Percentiles rank a stretch among this genome's conserved stretches.
phyloP scores from a whole-genome alignment of 2,329 filamentous ascomycete genomes.

The Ophiostoma ulmi region DNA sequence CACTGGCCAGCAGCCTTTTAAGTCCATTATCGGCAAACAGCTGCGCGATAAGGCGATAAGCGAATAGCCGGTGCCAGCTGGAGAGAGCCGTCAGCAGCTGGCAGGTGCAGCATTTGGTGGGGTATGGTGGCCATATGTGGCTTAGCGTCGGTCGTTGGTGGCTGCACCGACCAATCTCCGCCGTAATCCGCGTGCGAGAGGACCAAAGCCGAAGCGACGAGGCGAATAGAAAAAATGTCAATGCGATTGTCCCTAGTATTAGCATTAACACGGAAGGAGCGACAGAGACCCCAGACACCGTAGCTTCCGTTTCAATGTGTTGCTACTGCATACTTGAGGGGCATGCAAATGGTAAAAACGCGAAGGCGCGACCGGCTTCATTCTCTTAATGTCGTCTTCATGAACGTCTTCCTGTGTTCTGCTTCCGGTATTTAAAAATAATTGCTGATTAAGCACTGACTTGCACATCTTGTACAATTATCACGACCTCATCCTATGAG shows the following conservation, averaged over 20 bases:
- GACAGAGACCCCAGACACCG: conserved; percentile 13
- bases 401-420: background rate
- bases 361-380: conserved; percentile 18
- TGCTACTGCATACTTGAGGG: background rate
- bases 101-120: background rate
- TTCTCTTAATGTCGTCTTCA: background rate
- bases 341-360: conserved; percentile 13
- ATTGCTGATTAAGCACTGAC: background rate
- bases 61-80: conserved; percentile 11
- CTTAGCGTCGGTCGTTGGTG: conserved; percentile 24
- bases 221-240: conserved; percentile 4
- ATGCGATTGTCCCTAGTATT: background rate
- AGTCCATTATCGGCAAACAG: conserved; percentile 19
- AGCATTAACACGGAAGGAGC: conserved; percentile 10
- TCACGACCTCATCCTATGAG: background rate
- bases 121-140: background rate
- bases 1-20: conserved; percentile 10
- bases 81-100: background rate
- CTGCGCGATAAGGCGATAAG: conserved; percentile 20
- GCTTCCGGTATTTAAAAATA: background rate
- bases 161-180: conserved; percentile 27
- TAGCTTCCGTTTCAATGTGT: conserved; percentile 20
- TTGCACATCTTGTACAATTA: no score
- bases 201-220: conserved; percentile 20
- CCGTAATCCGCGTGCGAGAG: conserved; percentile 24